Evolutionary conservation across 176 grass and related monocot species (phyloP).

Genomic region (Musa acuminata): DNA sequence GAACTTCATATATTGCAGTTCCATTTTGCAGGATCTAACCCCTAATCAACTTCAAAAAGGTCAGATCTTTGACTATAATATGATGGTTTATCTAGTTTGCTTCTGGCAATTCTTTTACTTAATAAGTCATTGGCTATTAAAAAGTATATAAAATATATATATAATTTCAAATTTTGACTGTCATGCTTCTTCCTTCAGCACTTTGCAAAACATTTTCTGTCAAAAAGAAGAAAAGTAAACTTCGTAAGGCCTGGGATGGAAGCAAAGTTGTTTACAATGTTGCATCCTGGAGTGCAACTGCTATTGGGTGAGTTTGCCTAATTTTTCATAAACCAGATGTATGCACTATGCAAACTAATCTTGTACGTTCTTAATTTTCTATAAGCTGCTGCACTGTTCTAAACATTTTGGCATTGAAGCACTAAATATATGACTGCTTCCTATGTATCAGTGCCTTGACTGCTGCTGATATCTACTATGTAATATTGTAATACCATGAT

Average conservation of each 20-base stretch:
- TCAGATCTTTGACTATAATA: neutral
- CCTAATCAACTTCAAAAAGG: constrained; percentile 26
- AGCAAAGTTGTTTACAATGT: constrained; percentile 27
- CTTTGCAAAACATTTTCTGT: constrained; percentile 26
- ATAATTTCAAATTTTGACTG: too few relatives aligned
- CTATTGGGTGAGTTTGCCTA: constrained; percentile 12
- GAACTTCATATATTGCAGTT: neutral
- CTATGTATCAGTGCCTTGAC: too few relatives aligned
- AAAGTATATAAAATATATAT: too few relatives aligned
- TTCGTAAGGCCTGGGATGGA: constrained; percentile 27
- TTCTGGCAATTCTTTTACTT: neutral
- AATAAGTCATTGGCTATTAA: too few relatives aligned
- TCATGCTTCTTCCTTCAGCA: neutral
- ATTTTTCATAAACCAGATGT: neutral
- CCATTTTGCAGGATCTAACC: constrained; percentile 26
- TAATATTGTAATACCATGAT: too few relatives aligned
- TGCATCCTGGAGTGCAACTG: constrained; percentile 25
- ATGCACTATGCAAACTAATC: too few relatives aligned
- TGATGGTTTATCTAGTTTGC: neutral
- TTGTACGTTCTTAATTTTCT: neutral
- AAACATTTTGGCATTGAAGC: too few relatives aligned
- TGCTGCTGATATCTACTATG: too few relatives aligned
- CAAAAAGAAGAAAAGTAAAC: constrained; percentile 24
- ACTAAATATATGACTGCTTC: too few relatives aligned
- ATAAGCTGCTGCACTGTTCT: too few relatives aligned